These are phyloP conservation scores for Kuraishia piskuri DNA, from an alignment of 805 yeast genomes.

Conservation along the genomic window DNA sequence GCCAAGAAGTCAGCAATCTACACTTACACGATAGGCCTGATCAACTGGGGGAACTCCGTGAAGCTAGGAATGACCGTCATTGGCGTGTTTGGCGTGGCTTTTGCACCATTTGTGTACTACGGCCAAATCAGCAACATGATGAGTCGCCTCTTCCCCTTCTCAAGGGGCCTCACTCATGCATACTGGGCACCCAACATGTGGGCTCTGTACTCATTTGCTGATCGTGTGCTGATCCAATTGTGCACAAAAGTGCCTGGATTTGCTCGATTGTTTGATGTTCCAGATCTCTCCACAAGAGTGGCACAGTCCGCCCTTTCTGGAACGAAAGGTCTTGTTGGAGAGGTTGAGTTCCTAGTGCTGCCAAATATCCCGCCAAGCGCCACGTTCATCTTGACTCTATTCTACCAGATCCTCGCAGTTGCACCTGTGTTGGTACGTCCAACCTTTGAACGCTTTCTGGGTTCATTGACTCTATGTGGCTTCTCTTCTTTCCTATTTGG, in stretches of 20 bases:
- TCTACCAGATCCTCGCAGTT: slow-evolving; percentile 73
- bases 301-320: neutral
- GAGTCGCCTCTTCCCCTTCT: slow-evolving; percentile 78
- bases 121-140: slow-evolving; percentile 57
- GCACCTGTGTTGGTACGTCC: slow-evolving; percentile 68
- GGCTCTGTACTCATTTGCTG: slow-evolving; percentile 86
- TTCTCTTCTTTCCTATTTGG: slow-evolving; percentile 89
- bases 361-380: slow-evolving; percentile 74
- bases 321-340: slow-evolving; percentile 90
- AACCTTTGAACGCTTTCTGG: slow-evolving; percentile 69
- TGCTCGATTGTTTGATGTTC: slow-evolving; percentile 25
- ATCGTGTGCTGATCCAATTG: slow-evolving; percentile 52
- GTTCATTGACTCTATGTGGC: slow-evolving; percentile 82
- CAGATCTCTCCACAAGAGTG: slow-evolving; percentile 12
- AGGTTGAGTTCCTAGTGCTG: slow-evolving; percentile 69
- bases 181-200: slow-evolving; percentile 99
- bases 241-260: slow-evolving; percentile 34
- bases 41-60: slow-evolving; percentile 48
- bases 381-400: slow-evolving; percentile 75
- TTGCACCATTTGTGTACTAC: slow-evolving; percentile 67
- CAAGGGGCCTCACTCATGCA: slow-evolving; percentile 93
- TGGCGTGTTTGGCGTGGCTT: slow-evolving; percentile 54
- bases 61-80: slow-evolving; percentile 60
- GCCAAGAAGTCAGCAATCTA: neutral
- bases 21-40: slow-evolving; percentile 10